Conservation (phyloP, 352 stramenopile species). For the Phytophthora sojae region DNA sequence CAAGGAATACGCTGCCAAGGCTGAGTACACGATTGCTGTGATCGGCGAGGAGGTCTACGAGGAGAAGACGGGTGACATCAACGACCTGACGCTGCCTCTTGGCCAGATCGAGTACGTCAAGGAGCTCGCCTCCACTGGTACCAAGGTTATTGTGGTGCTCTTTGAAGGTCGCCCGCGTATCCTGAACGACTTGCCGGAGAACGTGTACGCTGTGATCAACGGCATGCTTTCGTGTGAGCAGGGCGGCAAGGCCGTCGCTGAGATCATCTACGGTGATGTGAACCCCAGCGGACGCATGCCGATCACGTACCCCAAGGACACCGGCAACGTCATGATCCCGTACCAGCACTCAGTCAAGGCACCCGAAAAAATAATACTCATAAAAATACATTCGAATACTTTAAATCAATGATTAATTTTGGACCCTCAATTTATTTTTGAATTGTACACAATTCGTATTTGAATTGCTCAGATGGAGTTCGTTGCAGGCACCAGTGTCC, state of each 20-base stretch:
- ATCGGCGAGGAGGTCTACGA: constrained; percentile 73
- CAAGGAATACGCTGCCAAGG: constrained; percentile 46
- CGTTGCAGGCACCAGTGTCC: too few relatives aligned
- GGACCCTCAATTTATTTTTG: too few relatives aligned
- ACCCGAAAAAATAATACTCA: too few relatives aligned
- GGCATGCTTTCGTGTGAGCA: constrained; percentile 67
- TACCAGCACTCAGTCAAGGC: constrained; percentile 35
- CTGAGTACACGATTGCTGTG: constrained; percentile 61
- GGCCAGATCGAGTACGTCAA: constrained; percentile 61
- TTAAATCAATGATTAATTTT: too few relatives aligned
- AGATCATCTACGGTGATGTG: constrained; percentile 73
- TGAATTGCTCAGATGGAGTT: too few relatives aligned
- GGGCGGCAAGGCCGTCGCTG: constrained; percentile 75
- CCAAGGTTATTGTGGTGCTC: constrained; percentile 74
- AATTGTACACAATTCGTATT: too few relatives aligned
- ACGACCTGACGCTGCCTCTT: constrained; percentile 48
- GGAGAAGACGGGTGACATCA: constrained; percentile 80
- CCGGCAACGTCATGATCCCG: constrained; percentile 7
- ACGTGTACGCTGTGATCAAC: constrained; percentile 67
- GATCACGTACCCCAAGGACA: constrained; percentile 7
- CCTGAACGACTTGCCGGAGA: constrained; percentile 45
- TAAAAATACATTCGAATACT: too few relatives aligned
- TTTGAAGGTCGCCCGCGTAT: constrained; percentile 72
- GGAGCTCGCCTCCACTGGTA: constrained; percentile 53
- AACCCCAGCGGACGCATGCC: constrained; percentile 5